These are phyloP conservation scores for Annona squamosa DNA, from an alignment of 164 flowering plant species.

Conservation along the genomic window DNA sequence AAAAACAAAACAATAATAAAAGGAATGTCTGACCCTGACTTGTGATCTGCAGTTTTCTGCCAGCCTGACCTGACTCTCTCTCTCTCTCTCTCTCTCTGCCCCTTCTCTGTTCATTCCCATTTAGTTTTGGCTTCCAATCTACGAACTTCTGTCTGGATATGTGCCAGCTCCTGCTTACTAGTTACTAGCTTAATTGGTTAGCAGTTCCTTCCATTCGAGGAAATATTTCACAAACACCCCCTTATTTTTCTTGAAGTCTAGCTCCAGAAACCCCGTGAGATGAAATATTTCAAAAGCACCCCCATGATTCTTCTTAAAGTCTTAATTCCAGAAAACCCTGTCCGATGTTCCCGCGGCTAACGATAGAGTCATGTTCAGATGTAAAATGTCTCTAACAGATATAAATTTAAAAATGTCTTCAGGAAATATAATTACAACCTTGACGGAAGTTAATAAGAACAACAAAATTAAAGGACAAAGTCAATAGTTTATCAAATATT, in stretches of 20 bases:
- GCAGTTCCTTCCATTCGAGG: not conserved
- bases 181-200: too few species aligned
- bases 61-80: conserved; percentile 28
- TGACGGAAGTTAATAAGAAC: too few species aligned
- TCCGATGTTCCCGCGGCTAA: not conserved
- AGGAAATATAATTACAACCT: too few species aligned
- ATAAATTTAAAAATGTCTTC: too few species aligned
- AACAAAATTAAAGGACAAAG: too few species aligned
- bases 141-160: conserved; percentile 12
- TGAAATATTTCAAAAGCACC: not conserved
- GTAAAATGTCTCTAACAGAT: too few species aligned
- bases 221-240: not conserved
- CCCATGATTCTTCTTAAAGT: too few species aligned
- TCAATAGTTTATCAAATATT: too few species aligned
- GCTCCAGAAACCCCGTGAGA: not conserved
- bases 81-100: conserved; percentile 3
- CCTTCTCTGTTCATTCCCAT: not conserved
- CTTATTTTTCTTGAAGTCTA: not conserved
- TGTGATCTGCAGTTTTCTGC: conserved; percentile 11
- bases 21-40: conserved; percentile 14
- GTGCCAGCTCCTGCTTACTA: conserved; percentile 22
- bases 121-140: not conserved
- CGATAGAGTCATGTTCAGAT: not conserved
- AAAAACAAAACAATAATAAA: not conserved
- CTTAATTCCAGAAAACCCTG: not conserved